phyloP scores from a whole-genome alignment of 192 early-diverging fungal genomes.

The Umbelopsis sp. region DNA sequence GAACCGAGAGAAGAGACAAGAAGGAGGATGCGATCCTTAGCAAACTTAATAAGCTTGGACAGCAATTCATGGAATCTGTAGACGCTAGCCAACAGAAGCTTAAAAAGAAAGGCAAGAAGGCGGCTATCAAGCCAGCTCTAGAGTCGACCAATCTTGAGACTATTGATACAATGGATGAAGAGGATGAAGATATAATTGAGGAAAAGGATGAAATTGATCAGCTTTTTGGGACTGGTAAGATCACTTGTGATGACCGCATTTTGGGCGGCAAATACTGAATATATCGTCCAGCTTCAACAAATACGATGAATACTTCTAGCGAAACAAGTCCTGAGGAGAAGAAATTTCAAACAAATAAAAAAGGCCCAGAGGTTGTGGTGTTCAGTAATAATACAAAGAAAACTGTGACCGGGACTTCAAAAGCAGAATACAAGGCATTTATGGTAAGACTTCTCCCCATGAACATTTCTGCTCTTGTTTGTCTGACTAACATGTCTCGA shows the following conservation, averaged over 20 bases:
- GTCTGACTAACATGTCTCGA: not conserved
- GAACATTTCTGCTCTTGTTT: not conserved
- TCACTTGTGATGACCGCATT: not conserved
- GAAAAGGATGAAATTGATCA: conserved; percentile 8
- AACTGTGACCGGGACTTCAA: conserved; percentile 19
- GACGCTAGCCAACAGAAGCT: not conserved
- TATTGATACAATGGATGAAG: not conserved
- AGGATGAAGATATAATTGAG: not conserved
- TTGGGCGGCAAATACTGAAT: not conserved
- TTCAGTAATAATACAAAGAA: conserved; percentile 33
- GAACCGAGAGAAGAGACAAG: not conserved
- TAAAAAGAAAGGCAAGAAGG: not conserved
- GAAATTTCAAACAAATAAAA: not conserved
- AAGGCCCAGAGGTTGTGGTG: conserved; percentile 39
- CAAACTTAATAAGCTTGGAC: not conserved
- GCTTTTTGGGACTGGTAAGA: not conserved
- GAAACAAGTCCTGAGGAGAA: not conserved
- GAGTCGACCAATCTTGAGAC: not conserved
- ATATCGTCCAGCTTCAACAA: not conserved
- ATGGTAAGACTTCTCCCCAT: conserved; percentile 31
- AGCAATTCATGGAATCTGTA: conserved; percentile 8
- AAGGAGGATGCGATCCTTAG: not conserved
- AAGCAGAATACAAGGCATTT: conserved; percentile 43
- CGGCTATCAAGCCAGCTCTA: not conserved
- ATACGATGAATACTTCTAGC: not conserved